Conservation (phyloP, 257 asterid genomes). For the Solanum sejunctum region DNA sequence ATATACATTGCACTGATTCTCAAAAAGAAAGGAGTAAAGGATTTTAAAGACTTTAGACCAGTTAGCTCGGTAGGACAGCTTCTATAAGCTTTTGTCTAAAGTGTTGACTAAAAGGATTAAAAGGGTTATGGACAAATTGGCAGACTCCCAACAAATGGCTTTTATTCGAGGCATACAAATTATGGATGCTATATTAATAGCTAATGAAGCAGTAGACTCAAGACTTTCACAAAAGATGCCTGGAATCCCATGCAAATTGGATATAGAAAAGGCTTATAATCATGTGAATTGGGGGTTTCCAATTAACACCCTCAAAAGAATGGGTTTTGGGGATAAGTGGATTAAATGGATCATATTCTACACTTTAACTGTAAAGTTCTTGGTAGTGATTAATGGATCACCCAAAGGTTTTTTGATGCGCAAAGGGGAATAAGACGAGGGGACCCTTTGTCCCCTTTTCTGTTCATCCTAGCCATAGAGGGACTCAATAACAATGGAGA, state of each 20-base stretch:
- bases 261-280: background rate
- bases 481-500: background rate
- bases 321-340: background rate
- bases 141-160: background rate
- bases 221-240: background rate
- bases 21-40: background rate
- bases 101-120: background rate
- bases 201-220: background rate
- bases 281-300: background rate
- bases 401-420: background rate
- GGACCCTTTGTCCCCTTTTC: too few species aligned
- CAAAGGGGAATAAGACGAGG: background rate
- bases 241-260: background rate
- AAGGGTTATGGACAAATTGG: background rate
- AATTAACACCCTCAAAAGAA: background rate
- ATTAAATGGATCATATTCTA: background rate
- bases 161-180: background rate
- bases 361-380: background rate
- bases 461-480: too few species aligned
- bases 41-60: background rate
- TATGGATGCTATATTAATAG: background rate
- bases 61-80: background rate
- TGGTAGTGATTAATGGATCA: background rate
- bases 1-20: background rate
- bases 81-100: background rate